phyloP scores from a whole-genome alignment of 192 early-diverging fungal genomes.

The Coemansia sp. region DNA sequence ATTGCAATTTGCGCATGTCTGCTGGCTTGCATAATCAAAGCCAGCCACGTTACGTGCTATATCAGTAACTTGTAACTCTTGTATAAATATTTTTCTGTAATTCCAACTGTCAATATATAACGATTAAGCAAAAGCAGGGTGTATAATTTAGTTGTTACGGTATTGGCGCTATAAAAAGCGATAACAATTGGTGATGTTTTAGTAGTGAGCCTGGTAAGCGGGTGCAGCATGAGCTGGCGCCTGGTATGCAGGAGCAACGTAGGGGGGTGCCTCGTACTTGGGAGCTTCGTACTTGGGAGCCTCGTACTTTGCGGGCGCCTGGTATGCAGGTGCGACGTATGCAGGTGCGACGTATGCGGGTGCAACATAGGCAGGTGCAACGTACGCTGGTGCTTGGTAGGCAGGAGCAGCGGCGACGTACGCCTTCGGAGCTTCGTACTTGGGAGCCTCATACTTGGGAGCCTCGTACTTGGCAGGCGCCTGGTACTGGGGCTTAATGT shows the following conservation, averaged over 20 bases:
- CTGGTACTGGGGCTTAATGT: slow-evolving; percentile 13
- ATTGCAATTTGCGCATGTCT: slow-evolving; percentile 22
- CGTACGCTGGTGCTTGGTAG: too few species aligned
- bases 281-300: slow-evolving; percentile 18
- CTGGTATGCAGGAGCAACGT: slow-evolving; percentile 14
- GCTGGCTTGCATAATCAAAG: slow-evolving; percentile 16
- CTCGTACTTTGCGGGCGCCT: slow-evolving; percentile 15
- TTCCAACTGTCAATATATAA: slow-evolving; percentile 1
- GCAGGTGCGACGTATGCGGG: neutral
- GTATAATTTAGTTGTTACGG: too few species aligned
- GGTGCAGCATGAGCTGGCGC: neutral
- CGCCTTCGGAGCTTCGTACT: too few species aligned
- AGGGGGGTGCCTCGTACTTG: slow-evolving; percentile 13
- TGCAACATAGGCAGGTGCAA: too few species aligned
- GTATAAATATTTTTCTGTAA: neutral
- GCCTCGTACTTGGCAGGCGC: slow-evolving; percentile 2
- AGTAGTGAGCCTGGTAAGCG: slow-evolving; percentile 17
- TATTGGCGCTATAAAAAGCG: neutral
- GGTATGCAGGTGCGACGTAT: slow-evolving; percentile 14
- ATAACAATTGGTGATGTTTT: neutral
- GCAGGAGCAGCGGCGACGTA: too few species aligned
- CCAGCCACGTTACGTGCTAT: slow-evolving; percentile 14
- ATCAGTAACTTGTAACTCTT: neutral
- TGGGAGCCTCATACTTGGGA: too few species aligned
- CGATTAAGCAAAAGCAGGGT: too few species aligned